Evolutionary conservation across 2,329 filamentous ascomycete genomes (phyloP).

Genomic region (Epichloe hybrida): DNA sequence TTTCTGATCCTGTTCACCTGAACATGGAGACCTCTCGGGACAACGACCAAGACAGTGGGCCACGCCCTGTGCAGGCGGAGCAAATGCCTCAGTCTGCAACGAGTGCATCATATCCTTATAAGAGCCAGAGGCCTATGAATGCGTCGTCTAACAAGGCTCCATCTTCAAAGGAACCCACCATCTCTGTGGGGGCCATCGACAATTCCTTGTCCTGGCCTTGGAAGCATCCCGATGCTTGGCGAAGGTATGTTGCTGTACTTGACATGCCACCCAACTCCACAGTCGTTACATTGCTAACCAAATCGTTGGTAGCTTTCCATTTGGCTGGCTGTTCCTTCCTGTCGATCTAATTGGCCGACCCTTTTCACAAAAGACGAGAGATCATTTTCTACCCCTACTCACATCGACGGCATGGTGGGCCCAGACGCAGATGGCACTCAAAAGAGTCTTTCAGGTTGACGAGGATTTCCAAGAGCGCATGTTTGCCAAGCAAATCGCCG

Average conservation of each 20-base stretch:
- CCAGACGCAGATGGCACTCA: conserved; percentile 77
- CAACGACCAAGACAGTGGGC: conserved; percentile 28
- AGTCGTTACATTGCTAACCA: conserved; percentile 11
- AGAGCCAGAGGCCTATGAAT: conserved; percentile 72
- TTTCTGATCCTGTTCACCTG: conserved; percentile 64
- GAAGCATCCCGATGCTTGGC: conserved; percentile 91
- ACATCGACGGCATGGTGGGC: conserved; percentile 97
- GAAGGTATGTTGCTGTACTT: conserved; percentile 29
- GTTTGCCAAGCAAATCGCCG: conserved; percentile 96
- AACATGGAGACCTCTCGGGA: conserved; percentile 36
- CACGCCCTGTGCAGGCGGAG: conserved; percentile 46
- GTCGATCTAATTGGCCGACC: conserved; percentile 93
- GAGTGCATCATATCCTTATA: conserved; percentile 52
- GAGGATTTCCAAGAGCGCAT: conserved; percentile 96
- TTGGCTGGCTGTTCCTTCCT: conserved; percentile 95
- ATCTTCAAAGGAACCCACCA: conserved; percentile 38
- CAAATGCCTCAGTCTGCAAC: conserved; percentile 27
- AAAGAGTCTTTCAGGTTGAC: conserved; percentile 80
- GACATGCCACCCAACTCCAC: neutral
- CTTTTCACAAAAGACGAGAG: conserved; percentile 84
- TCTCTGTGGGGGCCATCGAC: conserved; percentile 85
- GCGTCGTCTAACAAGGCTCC: conserved; percentile 40
- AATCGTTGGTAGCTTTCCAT: conserved; percentile 63
- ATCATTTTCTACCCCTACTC: conserved; percentile 89
- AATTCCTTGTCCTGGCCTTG: conserved; percentile 98